These are phyloP conservation scores for Hericium coralloides DNA, from an alignment of 768 basidiomycete genomes.

Conservation along the genomic window DNA sequence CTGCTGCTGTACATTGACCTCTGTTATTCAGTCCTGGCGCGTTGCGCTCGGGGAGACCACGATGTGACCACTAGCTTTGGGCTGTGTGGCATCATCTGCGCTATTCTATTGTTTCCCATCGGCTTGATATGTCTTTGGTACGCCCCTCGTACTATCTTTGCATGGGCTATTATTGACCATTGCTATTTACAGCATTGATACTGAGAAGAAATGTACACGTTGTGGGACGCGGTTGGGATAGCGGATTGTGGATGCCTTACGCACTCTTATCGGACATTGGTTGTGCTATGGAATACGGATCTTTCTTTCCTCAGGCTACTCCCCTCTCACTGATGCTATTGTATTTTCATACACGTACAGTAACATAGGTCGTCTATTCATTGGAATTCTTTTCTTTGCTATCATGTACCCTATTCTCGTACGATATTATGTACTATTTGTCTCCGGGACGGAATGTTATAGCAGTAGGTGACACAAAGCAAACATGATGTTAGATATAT, in stretches of 20 bases:
- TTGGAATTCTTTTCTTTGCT: no score
- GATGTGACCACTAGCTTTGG: conserved; percentile 20
- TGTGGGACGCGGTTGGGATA: conserved; percentile 16
- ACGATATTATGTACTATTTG: no score
- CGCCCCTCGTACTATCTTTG: background rate
- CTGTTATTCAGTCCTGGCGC: conserved; percentile 12
- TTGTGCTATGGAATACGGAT: no score
- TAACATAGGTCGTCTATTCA: no score
- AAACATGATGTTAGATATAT: background rate
- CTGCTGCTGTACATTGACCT: background rate
- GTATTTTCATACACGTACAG: no score
- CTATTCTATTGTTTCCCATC: conserved; percentile 21
- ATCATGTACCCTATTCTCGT: no score
- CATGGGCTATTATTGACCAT: background rate
- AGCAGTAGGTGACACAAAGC: background rate
- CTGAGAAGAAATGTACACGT: conserved; percentile 20
- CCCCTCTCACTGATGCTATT: no score
- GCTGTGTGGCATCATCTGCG: conserved; percentile 21
- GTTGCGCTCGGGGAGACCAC: conserved; percentile 23
- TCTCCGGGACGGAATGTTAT: background rate
- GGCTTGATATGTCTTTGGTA: conserved; percentile 21
- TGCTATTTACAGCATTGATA: conserved; percentile 12
- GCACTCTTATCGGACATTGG: background rate
- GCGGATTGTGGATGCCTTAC: background rate
- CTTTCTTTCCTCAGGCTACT: no score